Conservation (phyloP, 306 rosid species). For the Sphenostylis stenocarpa region DNA sequence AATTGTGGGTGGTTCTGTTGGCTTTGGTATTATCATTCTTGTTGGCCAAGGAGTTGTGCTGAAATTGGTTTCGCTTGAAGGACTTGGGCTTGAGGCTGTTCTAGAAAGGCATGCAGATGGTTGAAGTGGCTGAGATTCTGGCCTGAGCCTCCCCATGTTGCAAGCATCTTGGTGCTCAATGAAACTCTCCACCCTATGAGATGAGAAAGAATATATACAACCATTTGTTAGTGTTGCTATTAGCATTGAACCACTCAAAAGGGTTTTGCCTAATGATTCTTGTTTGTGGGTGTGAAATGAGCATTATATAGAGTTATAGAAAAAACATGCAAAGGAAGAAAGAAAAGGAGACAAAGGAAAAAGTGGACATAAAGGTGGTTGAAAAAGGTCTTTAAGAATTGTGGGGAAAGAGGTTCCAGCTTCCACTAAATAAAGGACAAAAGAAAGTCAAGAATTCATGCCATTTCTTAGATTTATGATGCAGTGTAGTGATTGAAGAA, state of each 20-base stretch:
- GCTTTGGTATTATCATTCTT: constrained; percentile 37
- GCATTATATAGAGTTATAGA: constrained; percentile 11
- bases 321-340: constrained; percentile 4
- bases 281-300: background rate
- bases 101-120: constrained; percentile 73
- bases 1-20: constrained; percentile 34
- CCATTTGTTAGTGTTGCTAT: background rate
- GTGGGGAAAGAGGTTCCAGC: constrained; percentile 40
- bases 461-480: constrained; percentile 16
- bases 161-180: constrained; percentile 99
- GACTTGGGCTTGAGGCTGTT: constrained; percentile 98
- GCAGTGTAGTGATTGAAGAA: constrained; percentile 29
- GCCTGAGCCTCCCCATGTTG: constrained; percentile 66
- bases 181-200: constrained; percentile 91
- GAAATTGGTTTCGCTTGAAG: constrained; percentile 85
- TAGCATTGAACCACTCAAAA: constrained; percentile 6
- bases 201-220: constrained; percentile 10
- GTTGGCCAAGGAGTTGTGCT: constrained; percentile 57
- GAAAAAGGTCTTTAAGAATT: constrained; percentile 40
- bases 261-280: constrained; percentile 11
- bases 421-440: constrained; percentile 48
- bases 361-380: constrained; percentile 41
- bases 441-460: constrained; percentile 42
- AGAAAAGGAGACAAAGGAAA: constrained; percentile 23
- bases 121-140: constrained; percentile 62